Base-by-base conservation (phyloP, 208 protist genomes). In the Trypanosoma conorhini region DNA sequence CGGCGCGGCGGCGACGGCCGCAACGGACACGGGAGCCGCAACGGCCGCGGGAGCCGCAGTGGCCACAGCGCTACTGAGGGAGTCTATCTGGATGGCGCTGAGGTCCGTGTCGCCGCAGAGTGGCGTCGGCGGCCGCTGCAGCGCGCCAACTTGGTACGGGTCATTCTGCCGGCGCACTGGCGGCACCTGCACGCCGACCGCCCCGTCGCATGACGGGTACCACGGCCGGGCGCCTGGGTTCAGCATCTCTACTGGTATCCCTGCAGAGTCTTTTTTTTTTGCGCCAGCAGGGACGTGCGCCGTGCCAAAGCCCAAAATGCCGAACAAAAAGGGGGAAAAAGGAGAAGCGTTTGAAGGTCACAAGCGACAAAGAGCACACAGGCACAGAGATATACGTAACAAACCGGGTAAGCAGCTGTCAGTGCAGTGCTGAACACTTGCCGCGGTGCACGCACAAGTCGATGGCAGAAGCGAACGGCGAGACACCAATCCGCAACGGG, bases 191-290 rank as follows among this genome's bases (percentile, higher is more conserved):
- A 48, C 58, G 28, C 56, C 42, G 50, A 31, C 19, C 40, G 42
- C 63, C 26, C n/a, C 48, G 48, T 63, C 72, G 21, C 55, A 58
- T 13, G 64, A 28, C 12, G 79, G 79, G 33, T 74, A 66, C 74
- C 74, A 84, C 50, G 79, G 79, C 52, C 35, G 54, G 21, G 79
- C 74, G 70, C 75, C 62, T 31, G 70, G 74, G 65, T 84, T 84
- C 79, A 84, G 77, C 46, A 46, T 63, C 46, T 60, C 50, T 33
- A 52, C n/a, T 66, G 61, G 38, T 42, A 52, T 33, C 7, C 51
- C 54, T 10, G 60, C 61, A 74, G 52, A 54, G 38, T 42, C 52
- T 67, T 55, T 40, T 54, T 74, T 24, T 4, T n/a, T n/a, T n/a
- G n/a, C n/a, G n/a, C 19, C 10, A 28, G 55, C 31, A 35, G 17